Conservation (phyloP, 208 protist genomes). For the Leishmania mexicana region DNA sequence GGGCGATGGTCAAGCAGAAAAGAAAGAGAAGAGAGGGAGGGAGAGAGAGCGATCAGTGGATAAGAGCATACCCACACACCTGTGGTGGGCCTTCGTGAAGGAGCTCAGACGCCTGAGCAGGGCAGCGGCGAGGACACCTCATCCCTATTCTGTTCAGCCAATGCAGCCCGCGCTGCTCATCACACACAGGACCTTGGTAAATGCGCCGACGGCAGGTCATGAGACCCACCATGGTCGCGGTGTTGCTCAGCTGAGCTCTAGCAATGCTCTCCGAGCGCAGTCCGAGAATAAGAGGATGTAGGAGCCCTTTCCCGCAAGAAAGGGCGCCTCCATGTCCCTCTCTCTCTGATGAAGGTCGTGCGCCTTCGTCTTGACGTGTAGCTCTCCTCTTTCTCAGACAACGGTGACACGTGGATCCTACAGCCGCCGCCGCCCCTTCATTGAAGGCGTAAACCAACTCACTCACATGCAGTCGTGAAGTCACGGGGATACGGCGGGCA, state of each 20-base stretch:
- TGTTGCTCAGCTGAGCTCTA: neutral
- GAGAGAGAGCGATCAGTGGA: neutral
- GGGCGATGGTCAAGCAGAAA: slow-evolving; percentile 6
- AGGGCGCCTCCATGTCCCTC: neutral
- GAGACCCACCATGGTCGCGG: neutral
- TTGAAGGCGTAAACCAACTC: neutral
- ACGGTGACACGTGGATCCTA: neutral
- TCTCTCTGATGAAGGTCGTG: neutral
- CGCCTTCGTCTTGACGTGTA: too few species aligned
- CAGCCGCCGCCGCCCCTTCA: neutral
- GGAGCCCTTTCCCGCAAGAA: neutral
- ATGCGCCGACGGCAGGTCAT: neutral
- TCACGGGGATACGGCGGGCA: neutral
- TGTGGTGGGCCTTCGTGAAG: neutral
- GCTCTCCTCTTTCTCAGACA: neutral
- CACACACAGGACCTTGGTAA: neutral
- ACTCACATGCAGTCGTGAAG: neutral
- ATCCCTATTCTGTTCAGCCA: neutral
- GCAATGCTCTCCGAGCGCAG: neutral
- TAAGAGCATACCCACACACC: neutral
- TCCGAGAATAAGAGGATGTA: neutral
- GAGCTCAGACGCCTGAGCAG: neutral
- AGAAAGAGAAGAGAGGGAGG: neutral
- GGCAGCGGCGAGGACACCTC: neutral
- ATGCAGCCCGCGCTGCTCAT: neutral